Evolutionary conservation across 169 alveolate genomes (phyloP).

Genomic region (Eimeria necatrix): DNA sequence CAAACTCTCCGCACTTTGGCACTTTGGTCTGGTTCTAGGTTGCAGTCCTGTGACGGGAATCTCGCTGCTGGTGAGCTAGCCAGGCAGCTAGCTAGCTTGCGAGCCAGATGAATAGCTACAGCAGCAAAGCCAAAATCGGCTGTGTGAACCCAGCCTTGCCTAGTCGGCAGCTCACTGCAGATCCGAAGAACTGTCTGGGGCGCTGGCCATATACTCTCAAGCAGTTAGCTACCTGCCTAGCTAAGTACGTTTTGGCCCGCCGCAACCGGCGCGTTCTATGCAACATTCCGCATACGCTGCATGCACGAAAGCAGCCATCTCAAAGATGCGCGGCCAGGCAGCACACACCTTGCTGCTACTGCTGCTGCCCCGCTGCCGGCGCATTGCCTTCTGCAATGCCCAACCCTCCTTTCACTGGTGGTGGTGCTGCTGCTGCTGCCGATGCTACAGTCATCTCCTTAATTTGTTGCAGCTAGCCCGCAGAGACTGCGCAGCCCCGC

Average conservation of each 20-base stretch:
- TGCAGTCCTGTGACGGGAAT: not conserved
- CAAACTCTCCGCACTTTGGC: not conserved
- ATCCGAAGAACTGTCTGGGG: not conserved
- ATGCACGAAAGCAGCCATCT: not conserved
- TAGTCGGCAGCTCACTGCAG: not conserved
- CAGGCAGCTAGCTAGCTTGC: not conserved
- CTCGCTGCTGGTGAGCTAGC: not conserved
- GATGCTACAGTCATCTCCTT: not conserved
- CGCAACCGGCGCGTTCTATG: not conserved
- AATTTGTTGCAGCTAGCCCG: not conserved
- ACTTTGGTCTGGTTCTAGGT: not conserved
- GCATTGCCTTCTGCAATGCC: constrained; percentile 1
- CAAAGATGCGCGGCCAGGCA: not conserved
- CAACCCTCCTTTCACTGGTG: not conserved
- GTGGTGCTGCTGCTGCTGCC: not conserved
- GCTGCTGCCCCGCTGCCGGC: not conserved
- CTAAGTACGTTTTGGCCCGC: not conserved
- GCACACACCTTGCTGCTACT: not conserved
- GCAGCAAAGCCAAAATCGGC: not conserved
- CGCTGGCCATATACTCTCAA: not conserved
- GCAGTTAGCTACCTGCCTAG: constrained; percentile 37
- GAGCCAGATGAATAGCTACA: not conserved
- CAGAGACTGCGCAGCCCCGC: not conserved
- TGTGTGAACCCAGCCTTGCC: not conserved
- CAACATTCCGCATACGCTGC: not conserved